phyloP scores from a whole-genome alignment of 139 green algal species.

The Medakamo hakoo region DNA sequence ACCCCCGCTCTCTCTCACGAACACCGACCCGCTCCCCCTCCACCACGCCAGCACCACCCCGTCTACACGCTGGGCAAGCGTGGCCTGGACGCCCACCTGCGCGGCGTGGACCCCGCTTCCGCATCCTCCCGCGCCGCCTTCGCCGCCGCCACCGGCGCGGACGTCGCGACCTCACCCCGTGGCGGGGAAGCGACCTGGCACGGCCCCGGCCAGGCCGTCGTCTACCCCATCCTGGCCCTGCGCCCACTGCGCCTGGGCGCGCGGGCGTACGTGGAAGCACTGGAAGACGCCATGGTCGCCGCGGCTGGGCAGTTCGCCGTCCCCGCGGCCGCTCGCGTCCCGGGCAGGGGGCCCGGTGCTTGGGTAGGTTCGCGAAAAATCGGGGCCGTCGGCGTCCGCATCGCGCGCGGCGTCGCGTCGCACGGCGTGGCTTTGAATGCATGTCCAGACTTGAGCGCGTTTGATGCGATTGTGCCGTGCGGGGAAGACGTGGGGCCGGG shows the following conservation, averaged over 20 bases:
- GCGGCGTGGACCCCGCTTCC: constrained; percentile 1
- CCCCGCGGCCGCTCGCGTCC: not conserved
- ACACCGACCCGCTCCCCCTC: too few relatives aligned
- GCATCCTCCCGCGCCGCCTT: constrained; percentile 5
- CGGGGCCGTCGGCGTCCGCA: constrained; percentile 74
- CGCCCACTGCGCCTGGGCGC: constrained; percentile 41
- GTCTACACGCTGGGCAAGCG: constrained; percentile 79
- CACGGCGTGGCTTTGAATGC: constrained; percentile 89
- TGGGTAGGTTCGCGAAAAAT: constrained; percentile 83
- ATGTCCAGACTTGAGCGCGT: constrained; percentile 47
- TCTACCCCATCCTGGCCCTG: constrained; percentile 80
- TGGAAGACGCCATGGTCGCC: constrained; percentile 72
- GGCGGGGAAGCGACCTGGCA: constrained; percentile 83
- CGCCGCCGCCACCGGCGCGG: constrained; percentile 6
- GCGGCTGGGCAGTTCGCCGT: constrained; percentile 32
- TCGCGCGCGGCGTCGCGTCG: constrained; percentile 61
- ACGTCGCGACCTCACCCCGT: constrained; percentile 22
- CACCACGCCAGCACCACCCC: constrained; percentile 61
- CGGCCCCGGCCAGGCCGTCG: constrained; percentile 76
- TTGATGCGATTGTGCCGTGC: constrained; percentile 64
- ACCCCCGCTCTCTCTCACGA: not conserved
- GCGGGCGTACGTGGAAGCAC: constrained; percentile 66
- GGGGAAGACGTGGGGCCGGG: too few relatives aligned
- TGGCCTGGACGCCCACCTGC: constrained; percentile 41
- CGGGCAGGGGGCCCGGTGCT: constrained; percentile 49